Percentiles rank a stretch among this genome's conserved stretches.
Conservation (phyloP, 108 stramenopile genomes). For the Epipyxis sp. region DNA sequence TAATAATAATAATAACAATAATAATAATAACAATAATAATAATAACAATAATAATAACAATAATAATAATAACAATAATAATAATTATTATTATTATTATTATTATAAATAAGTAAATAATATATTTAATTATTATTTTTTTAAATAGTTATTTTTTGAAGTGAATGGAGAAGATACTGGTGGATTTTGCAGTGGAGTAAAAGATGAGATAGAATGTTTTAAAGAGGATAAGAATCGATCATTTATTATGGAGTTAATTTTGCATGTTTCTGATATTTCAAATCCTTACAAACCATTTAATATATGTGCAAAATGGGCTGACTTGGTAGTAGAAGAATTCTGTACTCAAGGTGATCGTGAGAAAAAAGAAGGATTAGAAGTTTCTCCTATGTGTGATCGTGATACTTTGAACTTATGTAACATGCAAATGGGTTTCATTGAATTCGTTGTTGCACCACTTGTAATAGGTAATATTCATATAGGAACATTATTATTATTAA, state of each 20-base stretch:
- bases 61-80: no score
- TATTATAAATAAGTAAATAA: no score
- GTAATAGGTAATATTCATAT: no score
- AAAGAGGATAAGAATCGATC: slow-evolving; percentile 28
- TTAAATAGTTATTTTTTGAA: slow-evolving; percentile 24
- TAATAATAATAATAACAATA: no score
- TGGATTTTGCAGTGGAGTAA: not conserved
- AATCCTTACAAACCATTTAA: slow-evolving; percentile 31
- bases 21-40: not conserved
- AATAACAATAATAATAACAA: not conserved
- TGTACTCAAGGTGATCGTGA: slow-evolving; percentile 43
- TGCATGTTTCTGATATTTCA: slow-evolving; percentile 52
- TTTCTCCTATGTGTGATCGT: slow-evolving; percentile 45
- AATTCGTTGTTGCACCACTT: slow-evolving; percentile 57
- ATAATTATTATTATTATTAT: no score
- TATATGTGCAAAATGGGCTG: slow-evolving; percentile 51
- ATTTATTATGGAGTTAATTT: slow-evolving; percentile 5
- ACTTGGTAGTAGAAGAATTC: slow-evolving; percentile 42
- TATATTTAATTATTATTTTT: no score
- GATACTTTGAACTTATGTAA: slow-evolving; percentile 32
- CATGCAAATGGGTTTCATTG: slow-evolving; percentile 57
- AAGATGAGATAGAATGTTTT: not conserved
- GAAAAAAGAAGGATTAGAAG: slow-evolving; percentile 32
- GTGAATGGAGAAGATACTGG: slow-evolving; percentile 15
- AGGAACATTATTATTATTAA: no score